Evolutionary conservation across 2,329 filamentous ascomycete genomes (phyloP), one percentile per base, ranked within the genome.

Genomic region (Xylariaceae sp.): DNA sequence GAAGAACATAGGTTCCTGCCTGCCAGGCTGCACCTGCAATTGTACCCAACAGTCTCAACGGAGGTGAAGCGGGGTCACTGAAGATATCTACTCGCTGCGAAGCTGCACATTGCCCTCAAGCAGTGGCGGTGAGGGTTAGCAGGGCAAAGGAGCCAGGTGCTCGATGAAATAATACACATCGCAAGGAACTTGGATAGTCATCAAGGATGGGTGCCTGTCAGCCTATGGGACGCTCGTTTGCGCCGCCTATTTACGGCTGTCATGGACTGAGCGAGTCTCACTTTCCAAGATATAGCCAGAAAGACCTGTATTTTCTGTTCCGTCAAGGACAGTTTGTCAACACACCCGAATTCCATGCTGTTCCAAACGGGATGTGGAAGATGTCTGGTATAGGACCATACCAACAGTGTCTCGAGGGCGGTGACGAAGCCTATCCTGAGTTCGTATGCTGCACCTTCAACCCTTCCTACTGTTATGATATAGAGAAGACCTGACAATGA

Each of bases 1-100:
- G 56, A 62, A 54, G 62, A 65, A 64, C 62, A 51, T 52, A 51
- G 51, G 53, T 59, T 58, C 58, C 53, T 62, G 59, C 64, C 64
- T 63, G 62, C 63, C 45, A 59, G 51, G 61, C 45, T 47, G 44
- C 38, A 52, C 39, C 62, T 64, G 63, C 62, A 66, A 57, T 57
- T 45, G 47, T 64, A 64, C 62, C 62, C 60, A 66, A 66, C 55
- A 58, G 40, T 48, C 48, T 48, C 54, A 46, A 39, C 45, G 45
- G 50, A 41, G 44, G 40, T 48, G 47, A 51, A 56, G 60, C 59
- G 57, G 61, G 59, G 55, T 55, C 40, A 44, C 56, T 56, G 53
- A 63, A 57, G 48, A 49, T 52, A 54, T 57, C 44, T 48, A 51
- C 54, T 57, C 43, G 52, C 42, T 53, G 40, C 55, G 53, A 50